These are phyloP conservation scores for Zhuliangozyma parablackwelliae DNA, from an alignment of 1,139 yeast genomes.

Conservation along the genomic window DNA sequence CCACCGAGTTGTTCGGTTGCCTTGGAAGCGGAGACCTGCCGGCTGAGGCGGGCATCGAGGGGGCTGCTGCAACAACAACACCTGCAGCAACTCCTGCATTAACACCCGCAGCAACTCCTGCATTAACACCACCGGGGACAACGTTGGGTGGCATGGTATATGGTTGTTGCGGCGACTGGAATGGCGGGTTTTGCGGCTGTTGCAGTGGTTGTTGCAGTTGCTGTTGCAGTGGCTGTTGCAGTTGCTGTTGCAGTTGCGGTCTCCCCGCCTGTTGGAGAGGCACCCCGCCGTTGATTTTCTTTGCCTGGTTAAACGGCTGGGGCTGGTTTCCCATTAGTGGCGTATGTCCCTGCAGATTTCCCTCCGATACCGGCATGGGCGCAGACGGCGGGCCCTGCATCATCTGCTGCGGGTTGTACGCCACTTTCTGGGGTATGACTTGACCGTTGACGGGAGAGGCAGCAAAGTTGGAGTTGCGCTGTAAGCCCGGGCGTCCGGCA, in stretches of 20 bases:
- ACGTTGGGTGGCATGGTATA: slow-evolving; percentile 2
- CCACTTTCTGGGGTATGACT: neutral
- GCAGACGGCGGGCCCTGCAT: slow-evolving; percentile 7
- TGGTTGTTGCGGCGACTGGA: slow-evolving; percentile 4
- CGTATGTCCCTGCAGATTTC: slow-evolving; percentile 12
- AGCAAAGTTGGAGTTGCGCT: slow-evolving; percentile 7
- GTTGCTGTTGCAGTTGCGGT: neutral
- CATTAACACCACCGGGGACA: slow-evolving; percentile 1
- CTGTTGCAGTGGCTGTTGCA: neutral
- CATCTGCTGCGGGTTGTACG: slow-evolving; percentile 7
- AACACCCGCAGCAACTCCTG: neutral
- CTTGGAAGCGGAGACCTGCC: slow-evolving; percentile 6
- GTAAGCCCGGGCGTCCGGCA: slow-evolving; percentile 7
- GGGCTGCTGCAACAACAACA: neutral
- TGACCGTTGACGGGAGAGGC: slow-evolving; percentile 6
- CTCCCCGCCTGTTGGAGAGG: neutral
- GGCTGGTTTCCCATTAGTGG: slow-evolving; percentile 11
- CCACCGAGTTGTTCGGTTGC: slow-evolving; percentile 2
- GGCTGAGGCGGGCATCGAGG: slow-evolving; percentile 1
- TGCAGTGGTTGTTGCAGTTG: neutral
- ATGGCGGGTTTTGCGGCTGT: neutral
- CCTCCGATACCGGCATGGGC: slow-evolving; percentile 6
- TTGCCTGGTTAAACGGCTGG: slow-evolving; percentile 8
- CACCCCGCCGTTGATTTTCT: slow-evolving; percentile 3
- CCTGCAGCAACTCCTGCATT: neutral